Evolutionary conservation across 2,329 filamentous ascomycete species (phyloP).

Genomic region (Curvularia eragrostidis): DNA sequence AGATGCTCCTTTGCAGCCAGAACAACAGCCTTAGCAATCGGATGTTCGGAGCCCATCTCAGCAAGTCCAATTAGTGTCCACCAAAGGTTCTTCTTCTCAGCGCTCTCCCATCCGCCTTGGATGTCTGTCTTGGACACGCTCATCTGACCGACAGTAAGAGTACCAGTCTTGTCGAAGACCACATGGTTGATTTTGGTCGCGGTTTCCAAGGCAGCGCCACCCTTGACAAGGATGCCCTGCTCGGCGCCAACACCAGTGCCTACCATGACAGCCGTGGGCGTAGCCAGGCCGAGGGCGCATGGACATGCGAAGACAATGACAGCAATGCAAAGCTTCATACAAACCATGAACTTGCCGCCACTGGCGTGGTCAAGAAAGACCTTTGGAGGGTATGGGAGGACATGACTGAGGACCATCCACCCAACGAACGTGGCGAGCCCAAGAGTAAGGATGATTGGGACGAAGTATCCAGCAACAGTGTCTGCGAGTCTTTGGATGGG

Average conservation of each 20-base stretch:
- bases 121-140: constrained; percentile 78
- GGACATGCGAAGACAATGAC: constrained; percentile 98
- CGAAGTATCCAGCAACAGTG: constrained; percentile 89
- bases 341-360: constrained; percentile 94
- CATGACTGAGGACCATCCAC: constrained; percentile 95
- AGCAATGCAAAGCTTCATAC: constrained; percentile 95
- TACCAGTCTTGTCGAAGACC: constrained; percentile 95
- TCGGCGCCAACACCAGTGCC: constrained; percentile 96
- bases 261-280: constrained; percentile 98
- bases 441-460: constrained; percentile 84
- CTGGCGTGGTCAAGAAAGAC: constrained; percentile 83
- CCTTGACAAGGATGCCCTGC: constrained; percentile 97
- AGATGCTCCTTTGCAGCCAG: constrained; percentile 77
- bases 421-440: constrained; percentile 83
- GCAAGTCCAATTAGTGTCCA: constrained; percentile 96
- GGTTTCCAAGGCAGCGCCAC: constrained; percentile 87
- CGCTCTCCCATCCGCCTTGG: constrained; percentile 71
- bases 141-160: constrained; percentile 94
- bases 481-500: constrained; percentile 95
- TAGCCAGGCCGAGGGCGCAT: constrained; percentile 93
- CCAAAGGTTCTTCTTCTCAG: constrained; percentile 78
- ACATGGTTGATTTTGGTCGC: constrained; percentile 90
- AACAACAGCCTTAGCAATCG: constrained; percentile 88
- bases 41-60: constrained; percentile 95
- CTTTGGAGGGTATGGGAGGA: constrained; percentile 80